Evolutionary conservation across 306 rosid species (phyloP).

Genomic region (Arachis stenosperma): DNA sequence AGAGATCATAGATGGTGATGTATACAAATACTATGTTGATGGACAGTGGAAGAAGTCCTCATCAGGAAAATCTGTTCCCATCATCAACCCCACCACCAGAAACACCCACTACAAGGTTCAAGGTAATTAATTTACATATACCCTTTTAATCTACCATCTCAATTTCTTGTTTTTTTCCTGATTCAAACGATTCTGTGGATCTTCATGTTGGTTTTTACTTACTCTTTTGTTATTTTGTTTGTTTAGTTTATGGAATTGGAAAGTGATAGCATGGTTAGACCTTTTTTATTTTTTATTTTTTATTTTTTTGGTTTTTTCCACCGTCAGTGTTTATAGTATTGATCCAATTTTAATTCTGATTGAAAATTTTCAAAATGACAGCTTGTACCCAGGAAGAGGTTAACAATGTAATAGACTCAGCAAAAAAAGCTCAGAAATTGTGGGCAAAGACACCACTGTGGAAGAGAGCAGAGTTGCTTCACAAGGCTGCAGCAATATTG

Average conservation of each 20-base stretch:
- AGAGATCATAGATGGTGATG: constrained; percentile 75
- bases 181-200: neutral
- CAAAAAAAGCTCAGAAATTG: constrained; percentile 74
- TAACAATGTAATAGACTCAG: constrained; percentile 62
- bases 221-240: neutral
- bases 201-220: neutral
- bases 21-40: constrained; percentile 67
- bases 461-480: constrained; percentile 92
- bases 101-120: constrained; percentile 84
- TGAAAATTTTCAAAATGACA: constrained; percentile 30
- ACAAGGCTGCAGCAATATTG: constrained; percentile 83
- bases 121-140: constrained; percentile 46
- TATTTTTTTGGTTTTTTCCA: too few relatives aligned
- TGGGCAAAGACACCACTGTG: constrained; percentile 94
- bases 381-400: constrained; percentile 87
- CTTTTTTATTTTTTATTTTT: too few relatives aligned
- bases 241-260: constrained; percentile 9
- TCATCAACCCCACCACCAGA: constrained; percentile 82
- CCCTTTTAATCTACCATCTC: neutral
- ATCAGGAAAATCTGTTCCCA: constrained; percentile 74
- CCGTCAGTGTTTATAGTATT: neutral
- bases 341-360: neutral
- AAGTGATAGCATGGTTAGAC: neutral
- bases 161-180: too few relatives aligned
- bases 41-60: constrained; percentile 79